Evolutionary conservation across 352 stramenopile species (phyloP).

Genomic region (Pythium aristosporum): DNA sequence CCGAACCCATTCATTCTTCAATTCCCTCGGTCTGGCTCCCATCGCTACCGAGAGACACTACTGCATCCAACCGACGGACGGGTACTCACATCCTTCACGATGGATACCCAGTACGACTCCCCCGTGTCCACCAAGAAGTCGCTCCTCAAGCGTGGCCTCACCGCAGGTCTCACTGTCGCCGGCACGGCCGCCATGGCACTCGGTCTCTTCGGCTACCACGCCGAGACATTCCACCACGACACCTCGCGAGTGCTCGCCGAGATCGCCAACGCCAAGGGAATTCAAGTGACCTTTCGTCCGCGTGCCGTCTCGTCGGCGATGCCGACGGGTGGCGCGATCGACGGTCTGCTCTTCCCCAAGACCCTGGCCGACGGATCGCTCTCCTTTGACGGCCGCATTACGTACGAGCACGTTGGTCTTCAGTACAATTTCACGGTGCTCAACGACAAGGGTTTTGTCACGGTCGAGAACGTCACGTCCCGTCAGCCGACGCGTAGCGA

Average conservation of each 20-base stretch:
- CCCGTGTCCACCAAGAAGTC: neutral
- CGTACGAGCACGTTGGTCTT: slow-evolving; percentile 23
- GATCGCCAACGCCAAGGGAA: slow-evolving; percentile 29
- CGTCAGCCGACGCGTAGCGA: slow-evolving; percentile 19
- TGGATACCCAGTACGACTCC: neutral
- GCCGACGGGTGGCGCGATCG: neutral
- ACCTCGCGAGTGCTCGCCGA: slow-evolving; percentile 26
- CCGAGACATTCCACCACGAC: slow-evolving; percentile 26
- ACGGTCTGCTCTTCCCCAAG: neutral
- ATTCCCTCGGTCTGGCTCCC: too few species aligned
- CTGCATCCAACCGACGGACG: too few species aligned
- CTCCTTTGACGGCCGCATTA: slow-evolving; percentile 32
- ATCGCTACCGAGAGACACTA: too few species aligned
- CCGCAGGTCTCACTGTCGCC: slow-evolving; percentile 8
- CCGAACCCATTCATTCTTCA: too few species aligned
- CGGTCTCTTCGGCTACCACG: slow-evolving; percentile 27
- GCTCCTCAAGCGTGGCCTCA: neutral
- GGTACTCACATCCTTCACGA: neutral
- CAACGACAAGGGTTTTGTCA: slow-evolving; percentile 28
- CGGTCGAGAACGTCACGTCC: slow-evolving; percentile 16
- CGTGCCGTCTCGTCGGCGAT: slow-evolving; percentile 1
- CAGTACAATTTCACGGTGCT: slow-evolving; percentile 39
- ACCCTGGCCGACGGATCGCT: neutral
- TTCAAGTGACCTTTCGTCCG: slow-evolving; percentile 30
- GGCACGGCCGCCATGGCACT: slow-evolving; percentile 13